Evolutionary conservation across 2,329 filamentous ascomycete genomes (phyloP).

Genomic region (Sporothrix schenckii): DNA sequence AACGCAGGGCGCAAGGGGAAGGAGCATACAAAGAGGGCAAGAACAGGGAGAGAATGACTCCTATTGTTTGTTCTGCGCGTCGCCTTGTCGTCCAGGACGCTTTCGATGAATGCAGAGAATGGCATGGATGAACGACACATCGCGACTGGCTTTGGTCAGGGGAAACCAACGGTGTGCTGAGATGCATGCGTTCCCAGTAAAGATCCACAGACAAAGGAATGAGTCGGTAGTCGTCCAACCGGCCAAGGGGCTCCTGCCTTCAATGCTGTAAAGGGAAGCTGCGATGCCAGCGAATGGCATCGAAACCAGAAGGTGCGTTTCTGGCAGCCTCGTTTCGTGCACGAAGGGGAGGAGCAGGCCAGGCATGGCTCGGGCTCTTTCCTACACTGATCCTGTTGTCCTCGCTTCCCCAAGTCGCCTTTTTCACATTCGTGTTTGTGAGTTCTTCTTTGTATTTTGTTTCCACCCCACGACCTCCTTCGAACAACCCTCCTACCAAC

Average conservation of each 20-base stretch:
- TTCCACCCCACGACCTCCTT: background rate
- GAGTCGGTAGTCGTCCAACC: background rate
- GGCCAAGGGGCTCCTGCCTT: background rate
- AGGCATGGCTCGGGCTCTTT: background rate
- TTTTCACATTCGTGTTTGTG: background rate
- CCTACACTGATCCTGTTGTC: slow-evolving; percentile 31
- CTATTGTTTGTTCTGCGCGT: slow-evolving; percentile 4
- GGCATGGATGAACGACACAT: background rate
- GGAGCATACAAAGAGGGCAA: slow-evolving; percentile 3
- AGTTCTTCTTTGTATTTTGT: slow-evolving; percentile 4
- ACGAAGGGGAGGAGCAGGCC: background rate
- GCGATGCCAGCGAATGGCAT: background rate
- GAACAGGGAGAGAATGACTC: background rate
- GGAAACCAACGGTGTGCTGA: background rate
- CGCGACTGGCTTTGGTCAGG: background rate
- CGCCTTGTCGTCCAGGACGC: background rate
- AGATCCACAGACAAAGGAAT: background rate
- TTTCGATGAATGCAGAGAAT: slow-evolving; percentile 1
- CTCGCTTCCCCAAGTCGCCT: slow-evolving; percentile 11
- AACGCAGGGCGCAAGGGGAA: slow-evolving; percentile 3
- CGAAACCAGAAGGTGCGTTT: slow-evolving; percentile 1
- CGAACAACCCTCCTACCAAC: background rate
- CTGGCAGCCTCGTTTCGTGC: background rate
- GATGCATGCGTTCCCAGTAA: background rate
- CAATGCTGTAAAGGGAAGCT: background rate